phyloP scores from a whole-genome alignment of 495 filamentous ascomycete genomes.

The Amniculicola lignicola region DNA sequence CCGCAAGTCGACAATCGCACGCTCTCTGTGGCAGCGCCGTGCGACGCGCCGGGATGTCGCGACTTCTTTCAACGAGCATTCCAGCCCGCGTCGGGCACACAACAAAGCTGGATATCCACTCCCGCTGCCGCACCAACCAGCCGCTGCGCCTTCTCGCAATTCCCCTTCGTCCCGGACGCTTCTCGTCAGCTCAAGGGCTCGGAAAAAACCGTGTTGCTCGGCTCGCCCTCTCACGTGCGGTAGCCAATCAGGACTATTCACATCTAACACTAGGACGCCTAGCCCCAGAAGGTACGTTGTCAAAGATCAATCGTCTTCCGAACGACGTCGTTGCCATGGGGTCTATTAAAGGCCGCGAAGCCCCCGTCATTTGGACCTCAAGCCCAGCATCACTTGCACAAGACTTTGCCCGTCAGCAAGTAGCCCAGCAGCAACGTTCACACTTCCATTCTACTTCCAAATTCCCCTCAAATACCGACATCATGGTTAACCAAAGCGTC shows the following conservation, averaged over 20 bases:
- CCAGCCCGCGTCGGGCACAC: no score
- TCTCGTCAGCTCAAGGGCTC: constrained; percentile 3
- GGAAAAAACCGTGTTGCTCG: background rate
- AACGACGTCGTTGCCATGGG: constrained; percentile 16
- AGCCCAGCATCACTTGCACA: constrained; percentile 53
- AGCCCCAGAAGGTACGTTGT: background rate
- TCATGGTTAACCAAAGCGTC: constrained; percentile 72
- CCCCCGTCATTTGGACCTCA: constrained; percentile 47
- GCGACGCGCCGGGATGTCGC: no score
- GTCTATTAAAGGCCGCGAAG: constrained; percentile 34
- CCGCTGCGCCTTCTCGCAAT: background rate
- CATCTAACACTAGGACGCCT: background rate
- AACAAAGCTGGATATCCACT: background rate
- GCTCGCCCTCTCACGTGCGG: background rate
- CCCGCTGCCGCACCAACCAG: background rate
- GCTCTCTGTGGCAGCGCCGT: no score
- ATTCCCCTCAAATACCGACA: constrained; percentile 51
- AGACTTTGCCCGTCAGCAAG: constrained; percentile 59
- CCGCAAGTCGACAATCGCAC: no score
- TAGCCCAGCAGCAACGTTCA: constrained; percentile 58
- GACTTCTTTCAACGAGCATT: no score
- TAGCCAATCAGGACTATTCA: constrained; percentile 5
- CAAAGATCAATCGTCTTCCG: constrained; percentile 20
- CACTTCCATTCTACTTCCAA: constrained; percentile 65
- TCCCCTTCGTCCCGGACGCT: background rate